Base-by-base conservation (phyloP, 139 green algal species). In the Tetratostichococcus sp. region DNA sequence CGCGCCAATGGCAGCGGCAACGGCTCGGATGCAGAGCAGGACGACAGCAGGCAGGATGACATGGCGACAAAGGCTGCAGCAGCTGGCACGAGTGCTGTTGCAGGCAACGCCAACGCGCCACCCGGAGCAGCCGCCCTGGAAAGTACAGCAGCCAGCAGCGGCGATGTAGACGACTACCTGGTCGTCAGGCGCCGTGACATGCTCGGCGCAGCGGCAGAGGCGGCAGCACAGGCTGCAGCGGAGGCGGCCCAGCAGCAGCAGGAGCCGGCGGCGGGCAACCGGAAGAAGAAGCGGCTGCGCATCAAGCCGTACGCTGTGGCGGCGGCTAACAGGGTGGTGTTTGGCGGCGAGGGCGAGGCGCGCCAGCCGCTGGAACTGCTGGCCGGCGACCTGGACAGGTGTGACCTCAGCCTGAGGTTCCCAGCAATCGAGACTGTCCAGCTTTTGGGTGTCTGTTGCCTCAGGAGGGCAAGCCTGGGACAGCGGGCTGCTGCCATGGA, bases 221-320 rank as follows among this genome's bases (percentile, higher is more conserved):
- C 71, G 65, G 70, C 21, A 32, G 42, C 23, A n/a, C 33, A 76
- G 58, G 77, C 71, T 42, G 42, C 11, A 69, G 65, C 59, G 65
- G 30, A 4, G 43, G 35, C 58, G 43, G 67, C 30, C 39, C 50
- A 30, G 32, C 33, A 65, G 30, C n/a, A 50, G 22, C 35, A 16
- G n/a, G n/a, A n/a, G n/a, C n/a, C n/a, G n/a, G n/a, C n/a, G n/a
- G n/a, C n/a, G n/a, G n/a, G n/a, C 42, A 83, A 84, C 74, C 87
- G 89, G 78, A 91, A 92, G 84, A 88, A 87, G 77, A 94, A 93
- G 85, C 88, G 83, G 75, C 82, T 90, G 79, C 86, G 81, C 65
- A 94, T 94, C 65, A 86, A 87, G 70, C 25, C 80, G 25, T 77
- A 80, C 16, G 57, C 16, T 0, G 74, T 72, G 42, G 79, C 58